Conservation (phyloP, 2,329 filamentous ascomycete genomes). For the Ophiostoma sp. region DNA sequence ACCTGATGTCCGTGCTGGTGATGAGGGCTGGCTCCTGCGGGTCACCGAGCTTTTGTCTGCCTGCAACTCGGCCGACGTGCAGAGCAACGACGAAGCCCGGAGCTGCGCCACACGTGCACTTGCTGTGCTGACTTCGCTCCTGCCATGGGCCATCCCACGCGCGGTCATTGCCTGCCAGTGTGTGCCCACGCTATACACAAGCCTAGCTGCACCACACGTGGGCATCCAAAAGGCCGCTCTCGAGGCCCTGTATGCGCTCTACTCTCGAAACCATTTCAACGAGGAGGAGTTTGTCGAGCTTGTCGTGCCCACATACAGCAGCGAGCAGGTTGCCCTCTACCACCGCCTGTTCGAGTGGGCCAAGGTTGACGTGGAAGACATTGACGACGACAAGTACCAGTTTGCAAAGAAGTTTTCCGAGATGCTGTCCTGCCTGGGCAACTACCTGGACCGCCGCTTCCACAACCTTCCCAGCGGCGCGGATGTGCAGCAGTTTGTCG, state of each 20-base stretch:
- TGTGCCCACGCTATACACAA: slow-evolving; percentile 64
- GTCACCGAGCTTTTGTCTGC: slow-evolving; percentile 67
- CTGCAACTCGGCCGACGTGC: slow-evolving; percentile 62
- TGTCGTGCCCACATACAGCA: slow-evolving; percentile 71
- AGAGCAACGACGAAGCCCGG: slow-evolving; percentile 61
- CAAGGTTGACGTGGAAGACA: slow-evolving; percentile 67
- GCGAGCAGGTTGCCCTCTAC: slow-evolving; percentile 65
- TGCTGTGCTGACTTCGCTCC: slow-evolving; percentile 68
- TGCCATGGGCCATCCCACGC: slow-evolving; percentile 83
- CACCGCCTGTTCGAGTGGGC: slow-evolving; percentile 75
- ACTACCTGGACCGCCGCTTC: slow-evolving; percentile 75
- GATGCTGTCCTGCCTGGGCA: slow-evolving; percentile 79
- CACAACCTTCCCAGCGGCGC: slow-evolving; percentile 56
- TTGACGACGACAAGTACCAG: slow-evolving; percentile 87
- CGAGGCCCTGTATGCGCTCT: slow-evolving; percentile 78
- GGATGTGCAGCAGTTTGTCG: slow-evolving; percentile 69
- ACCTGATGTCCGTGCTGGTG: slow-evolving; percentile 65
- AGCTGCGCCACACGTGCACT: slow-evolving; percentile 70
- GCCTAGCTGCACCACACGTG: slow-evolving; percentile 63
- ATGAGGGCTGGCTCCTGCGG: slow-evolving; percentile 82
- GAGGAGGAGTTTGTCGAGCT: slow-evolving; percentile 73
- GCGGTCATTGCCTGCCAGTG: slow-evolving; percentile 67
- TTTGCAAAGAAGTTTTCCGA: slow-evolving; percentile 92
- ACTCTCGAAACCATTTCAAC: slow-evolving; percentile 65
- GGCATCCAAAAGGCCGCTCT: slow-evolving; percentile 74